Base-by-base conservation (phyloP, 2,329 filamentous ascomycete genomes). In the Lachnum nothofagi region DNA sequence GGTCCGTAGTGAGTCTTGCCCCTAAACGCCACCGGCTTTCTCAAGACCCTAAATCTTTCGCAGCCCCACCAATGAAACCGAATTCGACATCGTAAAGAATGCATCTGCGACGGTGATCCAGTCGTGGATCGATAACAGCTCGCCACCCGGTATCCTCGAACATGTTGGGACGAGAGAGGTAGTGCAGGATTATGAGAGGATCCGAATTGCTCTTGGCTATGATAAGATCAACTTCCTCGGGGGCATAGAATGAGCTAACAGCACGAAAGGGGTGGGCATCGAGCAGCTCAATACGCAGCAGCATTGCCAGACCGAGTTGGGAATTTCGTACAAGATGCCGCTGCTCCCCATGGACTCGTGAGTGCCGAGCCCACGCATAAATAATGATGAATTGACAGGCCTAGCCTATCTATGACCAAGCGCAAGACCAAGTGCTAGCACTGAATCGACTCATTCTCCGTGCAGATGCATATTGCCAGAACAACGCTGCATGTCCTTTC, bases 391-490 rank as follows among this genome's bases (percentile, higher is more conserved):
- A 43, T 16, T 23, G 7, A 23, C 24, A 5, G 7, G 16, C 8
- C 6, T 12, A 45, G 42, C 27, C 24, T 19, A 24, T 29, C 24
- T 45, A 31, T 29, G 41, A 48, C 20, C 35, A 44, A 52, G 41
- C 43, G 7, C 45, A 52, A 42, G 52, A 54, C 31, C 4, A 20
- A 5, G 34, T 52, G 6, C 39, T 42, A 29, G 48, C 39, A 3
- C 17, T 41, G 7, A 54, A 52, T 35, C 37, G 48, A 37, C n/a
- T 9, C 9, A 25, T 54, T 24, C 38, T 43, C 14, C 52, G 52
- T 16, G 45, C 34, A n/a, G 52, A 54, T 47, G 52, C 52, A 17
- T 54, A 51, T 25, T 51, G 52, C 19, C 42, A 41, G 10, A 46
- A 47, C 23, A 44, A 46, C 22, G 16, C 48, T 10, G 39, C 48